Base-by-base conservation (phyloP, 1,284 basidiomycete species). In the Cerioporus squamosus region DNA sequence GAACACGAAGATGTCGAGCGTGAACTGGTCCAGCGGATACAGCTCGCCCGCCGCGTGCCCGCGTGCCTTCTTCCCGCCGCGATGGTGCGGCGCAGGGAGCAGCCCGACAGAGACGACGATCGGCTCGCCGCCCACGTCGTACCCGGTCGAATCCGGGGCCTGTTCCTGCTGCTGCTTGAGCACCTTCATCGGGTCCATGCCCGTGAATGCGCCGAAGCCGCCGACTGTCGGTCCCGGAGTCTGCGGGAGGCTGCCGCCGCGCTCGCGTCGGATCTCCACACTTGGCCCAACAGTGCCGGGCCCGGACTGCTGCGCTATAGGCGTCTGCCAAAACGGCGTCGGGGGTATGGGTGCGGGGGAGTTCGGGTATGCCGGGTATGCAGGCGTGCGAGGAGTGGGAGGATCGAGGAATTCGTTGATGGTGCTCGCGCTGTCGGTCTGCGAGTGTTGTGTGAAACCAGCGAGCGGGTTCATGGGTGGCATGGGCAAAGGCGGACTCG, bases 1-100 rank as follows among this genome's bases (percentile, higher is more conserved):
- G 70, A 91, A 93, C 50, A 95, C 91, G 68, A 95, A 95, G 5
- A 95, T 88, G 66, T 96, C 93, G 62, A 95, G 73, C 42, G 85
- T 88, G 72, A 96, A 96, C 49, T 83, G 80, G 63, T 93, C 86
- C 36, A 91, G 77, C 4, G 90, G 86, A 61, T 83, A 85, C 65
- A 95, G 86, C 44, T 68, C 62, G 45, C 60, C 66, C 42, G 54
- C 47, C 8, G 29, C 10, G 53, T 33, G 44, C 36, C 51, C 57
- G 53, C 53, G 56, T 58, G 33, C 60, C 58, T 52, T 68, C 61
- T 49, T 44, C 55, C 58, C 53, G 51, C 57, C 63, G 59, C 64
- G 62, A 17, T 60, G 69, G 58, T 59, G 52, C 12, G 40, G 72
- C 66, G 56, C 39, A 3, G 77, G 75, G 22, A 90, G 74, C 23